Evolutionary conservation across 2,329 filamentous ascomycete species (phyloP), one percentile per base, ranked within the genome.

Genomic region (Cercospora sp.): DNA sequence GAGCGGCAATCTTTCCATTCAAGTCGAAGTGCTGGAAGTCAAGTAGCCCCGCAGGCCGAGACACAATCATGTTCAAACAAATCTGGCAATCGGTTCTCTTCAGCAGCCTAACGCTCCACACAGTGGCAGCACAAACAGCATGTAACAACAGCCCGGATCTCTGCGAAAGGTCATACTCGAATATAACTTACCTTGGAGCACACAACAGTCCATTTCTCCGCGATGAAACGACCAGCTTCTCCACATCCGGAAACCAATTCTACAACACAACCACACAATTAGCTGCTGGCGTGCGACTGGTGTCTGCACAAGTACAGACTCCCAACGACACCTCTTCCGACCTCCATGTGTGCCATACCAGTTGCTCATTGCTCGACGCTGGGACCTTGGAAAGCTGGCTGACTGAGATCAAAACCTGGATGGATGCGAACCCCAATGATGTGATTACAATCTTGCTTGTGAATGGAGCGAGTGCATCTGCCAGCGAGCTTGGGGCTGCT

Each of bases 391-490:
- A 82, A 8, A 73, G 77, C 4, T 91, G 86, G 72, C 79, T 91
- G n/a, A 61, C 74, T 10, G 84, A 84, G 12, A 80, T 91, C 71
- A 88, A 87, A 75, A 78, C 76, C 1, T 92, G 88, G 85, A 80
- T 91, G 71, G 85, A 87, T 60, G 78, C 71, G 13, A 84, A 91
- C 70, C 92, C 93, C 0, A 93, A 92, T 79, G 94, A 97, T 72
- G 91, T 97, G 1, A 87, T 97, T 18, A 94, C 92, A 0, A 89
- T 97, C 70, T 83, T 97, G 20, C 88, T 97, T 45, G 92, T 90
- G 65, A 97, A 97, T 78, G 82, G 80, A 4, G 89, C 91, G 68
- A 80, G 78, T 58, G 86, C 86, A 60, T 74, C 84, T 58, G 80
- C 84, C 2, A 79, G 79, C 64, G 78, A 82, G 66, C 75, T 80